Evolutionary conservation across 2,329 filamentous ascomycete species (phyloP), one percentile per base, ranked within the genome.

Genomic region (Tolypocladium album): DNA sequence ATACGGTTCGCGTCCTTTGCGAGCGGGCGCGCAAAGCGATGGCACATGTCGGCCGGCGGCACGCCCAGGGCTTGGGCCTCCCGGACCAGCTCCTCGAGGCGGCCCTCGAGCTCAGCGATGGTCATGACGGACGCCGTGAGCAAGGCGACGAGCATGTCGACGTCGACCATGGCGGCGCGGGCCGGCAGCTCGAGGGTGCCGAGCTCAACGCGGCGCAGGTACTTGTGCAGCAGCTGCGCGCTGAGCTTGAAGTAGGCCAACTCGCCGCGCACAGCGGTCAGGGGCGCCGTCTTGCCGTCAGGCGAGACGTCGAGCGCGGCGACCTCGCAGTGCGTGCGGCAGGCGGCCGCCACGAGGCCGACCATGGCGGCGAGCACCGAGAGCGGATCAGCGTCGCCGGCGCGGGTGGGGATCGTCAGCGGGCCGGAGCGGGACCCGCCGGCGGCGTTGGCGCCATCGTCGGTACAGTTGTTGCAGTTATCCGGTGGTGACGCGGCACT

Each of bases 331-430:
- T 50, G 55, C 3, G 63, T 60, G 53, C 59, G 63, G 43, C 55
- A 55, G 5, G 61, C 60, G 22, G 63, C 63, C n/a, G 64, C 64
- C 27, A 66, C n/a, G 57, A 66, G 61, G 24, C 64, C 64, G 22
- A 66, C 59, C 31, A 59, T 24, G 27, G 58, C 52, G 39, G 55
- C 47, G 31, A 40, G 58, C 17, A 61, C 59, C 12, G 61, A 59
- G 55, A 64, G 58, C 36, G 58, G 55, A 42, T 56, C 53, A 22
- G 58, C 59, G 42, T 63, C 60, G 45, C 45, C 22, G 45, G 45
- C 22, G 4, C 13, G 0, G 45, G 45, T 50, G 45, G 24, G 45
- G 45, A 50, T 50, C 24, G 45, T 50, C 24, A 31, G 13, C 45
- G 45, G 45, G 22, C 45, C 45, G 45, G 45, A 31, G 24, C 24